Percentiles rank a stretch among this genome's conserved stretches.
Evolutionary conservation across 2,329 filamentous ascomycete species (phyloP).

Genomic region (Calycina herbarum): DNA sequence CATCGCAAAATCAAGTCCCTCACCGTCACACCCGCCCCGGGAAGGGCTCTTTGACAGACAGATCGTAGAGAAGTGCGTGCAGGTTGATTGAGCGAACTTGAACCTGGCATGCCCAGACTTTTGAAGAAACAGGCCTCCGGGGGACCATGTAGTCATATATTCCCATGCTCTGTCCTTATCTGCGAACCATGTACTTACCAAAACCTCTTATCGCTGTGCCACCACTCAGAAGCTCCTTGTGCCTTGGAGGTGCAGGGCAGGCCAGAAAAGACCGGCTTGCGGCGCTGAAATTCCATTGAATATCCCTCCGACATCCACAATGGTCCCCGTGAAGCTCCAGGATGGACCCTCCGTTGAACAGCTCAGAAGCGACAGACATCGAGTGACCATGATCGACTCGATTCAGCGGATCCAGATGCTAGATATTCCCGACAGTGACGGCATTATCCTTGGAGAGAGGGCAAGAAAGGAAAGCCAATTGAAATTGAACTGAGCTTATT

Average conservation of each 20-base stretch:
- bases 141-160: slow-evolving; percentile 6
- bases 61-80: not conserved
- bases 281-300: not conserved
- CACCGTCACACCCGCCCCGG: not conserved
- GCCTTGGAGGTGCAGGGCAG: slow-evolving; percentile 12
- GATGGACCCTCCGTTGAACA: too few species aligned
- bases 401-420: too few species aligned
- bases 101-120: not conserved
- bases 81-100: not conserved
- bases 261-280: not conserved
- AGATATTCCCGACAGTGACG: not conserved
- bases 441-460: not conserved
- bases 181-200: slow-evolving; percentile 7
- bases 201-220: slow-evolving; percentile 13
- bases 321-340: not conserved
- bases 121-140: not conserved
- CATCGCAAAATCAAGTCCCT: slow-evolving; percentile 1
- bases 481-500: not conserved
- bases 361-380: too few species aligned
- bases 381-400: not conserved
- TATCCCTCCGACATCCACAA: not conserved
- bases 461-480: not conserved
- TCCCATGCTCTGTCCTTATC: slow-evolving; percentile 13
- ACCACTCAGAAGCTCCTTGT: slow-evolving; percentile 13
- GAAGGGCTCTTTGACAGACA: not conserved